Evolutionary conservation across 2,329 filamentous ascomycete genomes (phyloP).

Genomic region (Gyromitra esculenta): DNA sequence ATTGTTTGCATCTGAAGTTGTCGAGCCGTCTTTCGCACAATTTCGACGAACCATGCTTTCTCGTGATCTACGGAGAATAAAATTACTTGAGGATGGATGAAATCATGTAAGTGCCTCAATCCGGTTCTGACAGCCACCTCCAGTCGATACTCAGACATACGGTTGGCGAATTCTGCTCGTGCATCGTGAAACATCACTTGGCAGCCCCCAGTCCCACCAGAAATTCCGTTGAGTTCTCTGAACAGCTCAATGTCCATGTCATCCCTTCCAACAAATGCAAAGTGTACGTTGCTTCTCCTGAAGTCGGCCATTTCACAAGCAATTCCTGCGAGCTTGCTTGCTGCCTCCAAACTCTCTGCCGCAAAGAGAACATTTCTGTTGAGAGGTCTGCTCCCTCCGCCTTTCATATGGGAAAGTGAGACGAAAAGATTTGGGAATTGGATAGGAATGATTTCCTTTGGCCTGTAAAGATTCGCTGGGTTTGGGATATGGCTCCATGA

Average conservation of each 20-base stretch:
- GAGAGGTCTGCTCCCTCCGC: conserved; percentile 28
- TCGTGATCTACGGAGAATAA: conserved; percentile 77
- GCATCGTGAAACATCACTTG: conserved; percentile 75
- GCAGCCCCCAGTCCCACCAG: conserved; percentile 68
- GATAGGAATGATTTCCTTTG: conserved; percentile 37
- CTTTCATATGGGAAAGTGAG: conserved; percentile 29
- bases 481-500: conserved; percentile 44
- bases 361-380: conserved; percentile 56
- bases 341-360: conserved; percentile 56
- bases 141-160: conserved; percentile 76
- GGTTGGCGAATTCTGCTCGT: conserved; percentile 75
- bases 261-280: conserved; percentile 79
- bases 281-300: conserved; percentile 79
- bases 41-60: conserved; percentile 73
- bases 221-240: conserved; percentile 80
- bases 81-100: conserved; percentile 79
- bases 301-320: conserved; percentile 84
- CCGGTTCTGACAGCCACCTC: conserved; percentile 71
- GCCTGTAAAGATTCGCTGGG: conserved; percentile 26
- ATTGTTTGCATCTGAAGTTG: conserved; percentile 72
- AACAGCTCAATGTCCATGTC: conserved; percentile 75
- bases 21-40: conserved; percentile 69
- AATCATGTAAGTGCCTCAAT: conserved; percentile 75
- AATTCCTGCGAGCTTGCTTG: conserved; percentile 62
- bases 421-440: conserved; percentile 51